phyloP scores from a whole-genome alignment of 148 eudicot species.

The Rhododendron henanense region DNA sequence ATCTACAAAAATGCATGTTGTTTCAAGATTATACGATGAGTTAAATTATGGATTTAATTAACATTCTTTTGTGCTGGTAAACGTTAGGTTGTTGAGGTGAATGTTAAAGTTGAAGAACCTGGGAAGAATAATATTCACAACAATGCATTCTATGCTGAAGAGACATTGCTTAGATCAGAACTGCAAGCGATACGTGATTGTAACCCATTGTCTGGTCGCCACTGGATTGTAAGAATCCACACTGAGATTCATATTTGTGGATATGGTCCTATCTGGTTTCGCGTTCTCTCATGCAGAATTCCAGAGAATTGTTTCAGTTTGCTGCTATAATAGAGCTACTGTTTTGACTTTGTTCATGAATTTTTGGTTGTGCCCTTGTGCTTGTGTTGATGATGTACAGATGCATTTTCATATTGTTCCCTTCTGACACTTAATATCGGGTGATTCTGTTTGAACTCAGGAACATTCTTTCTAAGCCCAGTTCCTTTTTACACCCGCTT shows the following conservation, averaged over 20 bases:
- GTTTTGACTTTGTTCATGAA: neutral
- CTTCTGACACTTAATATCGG: too few species aligned
- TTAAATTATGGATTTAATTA: neutral
- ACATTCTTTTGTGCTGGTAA: neutral
- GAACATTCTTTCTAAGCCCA: neutral
- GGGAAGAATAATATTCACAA: conserved; percentile 88
- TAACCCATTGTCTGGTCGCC: conserved; percentile 91
- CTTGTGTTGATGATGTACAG: neutral
- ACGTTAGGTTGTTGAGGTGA: conserved; percentile 82
- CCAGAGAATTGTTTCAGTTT: neutral
- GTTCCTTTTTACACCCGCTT: neutral
- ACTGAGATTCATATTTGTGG: neutral
- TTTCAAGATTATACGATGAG: neutral
- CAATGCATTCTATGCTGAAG: conserved; percentile 94
- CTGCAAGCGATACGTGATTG: conserved; percentile 89
- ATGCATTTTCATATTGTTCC: neutral
- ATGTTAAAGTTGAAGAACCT: conserved; percentile 88
- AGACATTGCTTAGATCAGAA: conserved; percentile 75
- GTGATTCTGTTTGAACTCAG: neutral
- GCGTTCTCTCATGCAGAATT: neutral
- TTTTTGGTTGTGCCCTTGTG: neutral
- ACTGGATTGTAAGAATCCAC: conserved; percentile 83
- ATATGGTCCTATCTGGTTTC: neutral
- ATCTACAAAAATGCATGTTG: neutral
- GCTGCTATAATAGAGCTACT: neutral